phyloP scores from a whole-genome alignment of 148 eudicot species.

The Rhododendron griersonianum region DNA sequence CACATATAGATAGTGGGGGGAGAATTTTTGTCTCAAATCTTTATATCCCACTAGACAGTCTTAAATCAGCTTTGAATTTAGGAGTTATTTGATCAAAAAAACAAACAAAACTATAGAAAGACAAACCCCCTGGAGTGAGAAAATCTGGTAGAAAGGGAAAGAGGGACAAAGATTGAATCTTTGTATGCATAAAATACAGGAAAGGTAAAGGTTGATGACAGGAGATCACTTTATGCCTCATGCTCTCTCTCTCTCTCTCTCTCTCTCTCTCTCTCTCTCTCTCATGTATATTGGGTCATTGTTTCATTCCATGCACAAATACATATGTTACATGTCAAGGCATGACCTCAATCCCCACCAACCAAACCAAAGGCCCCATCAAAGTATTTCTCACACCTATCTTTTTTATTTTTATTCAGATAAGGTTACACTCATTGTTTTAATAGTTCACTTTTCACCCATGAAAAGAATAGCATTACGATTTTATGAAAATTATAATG shows the following conservation, averaged over 20 bases:
- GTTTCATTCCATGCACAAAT: neutral
- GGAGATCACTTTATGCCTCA: slow-evolving; percentile 9
- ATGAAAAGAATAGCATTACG: neutral
- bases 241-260: neutral
- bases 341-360: neutral
- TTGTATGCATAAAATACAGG: slow-evolving; percentile 6
- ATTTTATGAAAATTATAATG: too few relatives aligned
- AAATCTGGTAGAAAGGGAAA: neutral
- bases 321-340: neutral
- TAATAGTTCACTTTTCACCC: neutral
- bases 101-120: slow-evolving; percentile 7
- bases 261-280: neutral
- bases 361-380: neutral
- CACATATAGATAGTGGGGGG: neutral
- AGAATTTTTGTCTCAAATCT: slow-evolving; percentile 24
- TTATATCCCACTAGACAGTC: slow-evolving; percentile 1
- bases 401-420: too few relatives aligned
- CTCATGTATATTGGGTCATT: neutral
- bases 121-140: slow-evolving; percentile 5
- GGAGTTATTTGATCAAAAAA: slow-evolving; percentile 11
- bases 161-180: neutral
- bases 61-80: slow-evolving; percentile 5
- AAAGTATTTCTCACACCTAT: too few relatives aligned
- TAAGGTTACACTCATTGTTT: neutral
- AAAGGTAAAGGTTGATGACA: slow-evolving; percentile 13